Percentiles rank a stretch among this genome's conserved stretches.
Conservation (phyloP, 192 early-diverging fungal genomes). For the Helicostylum pulchrum region DNA sequence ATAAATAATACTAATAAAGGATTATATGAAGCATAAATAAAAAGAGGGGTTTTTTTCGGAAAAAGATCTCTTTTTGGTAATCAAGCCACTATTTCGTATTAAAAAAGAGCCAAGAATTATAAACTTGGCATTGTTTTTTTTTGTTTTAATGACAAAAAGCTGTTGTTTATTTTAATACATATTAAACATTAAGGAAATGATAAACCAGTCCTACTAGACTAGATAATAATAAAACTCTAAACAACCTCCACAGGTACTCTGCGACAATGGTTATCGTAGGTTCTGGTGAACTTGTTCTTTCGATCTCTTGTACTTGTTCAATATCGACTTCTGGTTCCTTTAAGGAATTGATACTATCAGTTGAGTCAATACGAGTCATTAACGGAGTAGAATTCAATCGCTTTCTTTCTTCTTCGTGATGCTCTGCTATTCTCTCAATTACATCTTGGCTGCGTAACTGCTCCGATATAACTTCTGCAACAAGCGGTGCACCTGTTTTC, state of each 20-base stretch:
- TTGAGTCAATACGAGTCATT: neutral
- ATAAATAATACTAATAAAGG: no score
- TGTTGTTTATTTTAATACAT: no score
- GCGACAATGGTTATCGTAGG: neutral
- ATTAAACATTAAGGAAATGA: constrained; percentile 14
- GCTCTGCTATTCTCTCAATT: constrained; percentile 29
- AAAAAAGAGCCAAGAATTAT: neutral
- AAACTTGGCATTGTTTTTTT: no score
- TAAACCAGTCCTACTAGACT: constrained; percentile 24
- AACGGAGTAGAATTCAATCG: neutral
- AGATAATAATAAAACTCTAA: constrained; percentile 21
- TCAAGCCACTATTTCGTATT: neutral
- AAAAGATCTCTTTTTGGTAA: no score
- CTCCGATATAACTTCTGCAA: constrained; percentile 27
- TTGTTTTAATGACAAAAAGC: no score
- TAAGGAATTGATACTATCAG: neutral
- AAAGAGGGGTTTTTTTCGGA: no score
- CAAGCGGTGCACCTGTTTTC: constrained; percentile 20
- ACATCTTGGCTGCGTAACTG: constrained; percentile 31
- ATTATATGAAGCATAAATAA: no score
- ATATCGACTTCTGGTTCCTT: neutral
- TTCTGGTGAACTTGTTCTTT: neutral
- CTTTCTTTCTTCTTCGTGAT: neutral
- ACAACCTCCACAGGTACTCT: constrained; percentile 26
- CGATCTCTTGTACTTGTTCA: no score